Base-by-base conservation (phyloP, 805 yeast genomes). In the Saturnispora bothae region DNA sequence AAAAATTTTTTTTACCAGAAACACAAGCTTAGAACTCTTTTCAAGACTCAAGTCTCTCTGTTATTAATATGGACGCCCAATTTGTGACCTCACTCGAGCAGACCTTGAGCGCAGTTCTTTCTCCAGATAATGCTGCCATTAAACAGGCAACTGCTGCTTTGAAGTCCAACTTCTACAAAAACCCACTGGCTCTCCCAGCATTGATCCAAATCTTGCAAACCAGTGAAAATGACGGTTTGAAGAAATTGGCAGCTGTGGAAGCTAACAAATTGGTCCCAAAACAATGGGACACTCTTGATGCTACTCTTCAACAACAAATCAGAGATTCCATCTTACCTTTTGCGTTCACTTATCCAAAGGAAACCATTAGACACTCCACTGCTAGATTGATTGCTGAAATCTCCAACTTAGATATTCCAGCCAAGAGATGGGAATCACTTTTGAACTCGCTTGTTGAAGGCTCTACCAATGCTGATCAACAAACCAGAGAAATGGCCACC, bases 221-320 rank as follows among this genome's bases (percentile, higher is more conserved):
- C 48, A 76, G 78, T 48, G 62, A 69, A 29, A 78, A 78, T 51
- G 79, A 73, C 46, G 83, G 82, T 51, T 57, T 88, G 49, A 81
- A 83, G 53, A 95, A 86, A 61, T 69, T 92, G 44, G 94, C 96
- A n/a, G 94, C 96, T 44, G 95, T 92, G 45, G 98, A 92, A 65
- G 85, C 88, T 29, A 77, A 95, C 63, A 92, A 92, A 60, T 72
- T 82, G 54, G 75, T 88, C 28, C 54, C 68, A 38, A 66, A 69
- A 47, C 77, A 76, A 53, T 92, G 97, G 97, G 66, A 61, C 28
- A 47, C 51, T 5, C 60, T 70, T 30, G 71, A 69, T 48, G 73
- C 58, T 17, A 44, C 65, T 6, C 54, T 71, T 39, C 76, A 78
- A 60, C 64, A 67, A 30, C 69, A 69, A 41, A 77, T 92, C 56